phyloP scores from a whole-genome alignment of 208 protist species.

The Leishmania mexicana region DNA sequence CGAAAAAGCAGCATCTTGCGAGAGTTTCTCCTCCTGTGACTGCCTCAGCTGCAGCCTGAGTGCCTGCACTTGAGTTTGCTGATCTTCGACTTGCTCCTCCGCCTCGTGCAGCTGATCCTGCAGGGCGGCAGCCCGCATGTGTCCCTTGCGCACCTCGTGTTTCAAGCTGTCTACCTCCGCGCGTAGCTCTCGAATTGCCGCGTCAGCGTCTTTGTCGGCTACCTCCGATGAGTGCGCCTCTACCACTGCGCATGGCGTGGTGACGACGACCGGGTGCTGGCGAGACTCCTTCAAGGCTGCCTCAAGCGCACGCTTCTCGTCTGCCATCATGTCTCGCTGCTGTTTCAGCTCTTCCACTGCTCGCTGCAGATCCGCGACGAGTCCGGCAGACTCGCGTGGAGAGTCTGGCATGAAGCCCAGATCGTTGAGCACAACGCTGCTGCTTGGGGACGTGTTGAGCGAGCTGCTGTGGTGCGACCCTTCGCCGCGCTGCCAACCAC shows the following conservation, averaged over 20 bases:
- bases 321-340: constrained; percentile 20
- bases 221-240: not conserved
- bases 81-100: constrained; percentile 32
- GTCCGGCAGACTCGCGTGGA: constrained; percentile 9
- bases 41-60: constrained; percentile 36
- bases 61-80: constrained; percentile 38
- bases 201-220: constrained; percentile 3
- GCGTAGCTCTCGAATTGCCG: constrained; percentile 11
- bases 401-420: constrained; percentile 3
- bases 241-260: not conserved
- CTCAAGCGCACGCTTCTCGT: constrained; percentile 16
- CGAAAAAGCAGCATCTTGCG: constrained; percentile 23
- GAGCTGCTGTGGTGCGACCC: constrained; percentile 29
- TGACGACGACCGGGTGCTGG: not conserved
- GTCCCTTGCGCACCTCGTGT: constrained; percentile 24
- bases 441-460: constrained; percentile 20
- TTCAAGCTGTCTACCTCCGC: constrained; percentile 19
- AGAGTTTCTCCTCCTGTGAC: constrained; percentile 42
- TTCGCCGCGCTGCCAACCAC: constrained; percentile 4
- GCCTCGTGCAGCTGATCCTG: constrained; percentile 29
- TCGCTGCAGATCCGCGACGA: constrained; percentile 23
- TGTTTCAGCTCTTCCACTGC: constrained; percentile 18
- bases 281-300: constrained; percentile 14
- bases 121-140: constrained; percentile 23
- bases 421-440: constrained; percentile 18